Percentiles rank a stretch among this genome's conserved stretches.
phyloP scores from a whole-genome alignment of 2,329 filamentous ascomycete genomes.

The Sporothrix protearum region DNA sequence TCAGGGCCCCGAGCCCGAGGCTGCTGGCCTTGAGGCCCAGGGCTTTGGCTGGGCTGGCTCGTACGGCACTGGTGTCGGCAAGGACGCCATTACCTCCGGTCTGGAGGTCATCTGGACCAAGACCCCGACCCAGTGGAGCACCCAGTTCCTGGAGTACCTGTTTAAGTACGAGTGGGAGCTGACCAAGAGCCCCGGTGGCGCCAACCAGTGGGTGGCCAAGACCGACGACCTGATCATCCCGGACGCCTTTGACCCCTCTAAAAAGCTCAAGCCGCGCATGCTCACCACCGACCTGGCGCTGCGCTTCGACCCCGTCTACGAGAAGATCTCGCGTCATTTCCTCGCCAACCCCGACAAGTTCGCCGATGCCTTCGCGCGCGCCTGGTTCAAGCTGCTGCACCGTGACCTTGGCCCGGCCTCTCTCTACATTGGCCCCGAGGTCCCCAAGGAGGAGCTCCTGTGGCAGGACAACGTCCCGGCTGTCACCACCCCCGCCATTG shows the following conservation, averaged over 20 bases:
- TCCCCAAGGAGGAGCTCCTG: constrained; percentile 63
- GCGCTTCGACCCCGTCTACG: constrained; percentile 66
- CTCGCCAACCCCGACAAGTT: constrained; percentile 66
- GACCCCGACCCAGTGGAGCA: constrained; percentile 73
- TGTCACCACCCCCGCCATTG: constrained; percentile 54
- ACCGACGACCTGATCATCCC: constrained; percentile 64
- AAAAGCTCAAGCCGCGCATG: constrained; percentile 74
- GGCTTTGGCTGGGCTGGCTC: constrained; percentile 71
- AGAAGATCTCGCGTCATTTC: constrained; percentile 72
- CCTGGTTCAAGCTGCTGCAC: constrained; percentile 82
- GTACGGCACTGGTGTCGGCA: constrained; percentile 63
- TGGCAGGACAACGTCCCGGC: constrained; percentile 73
- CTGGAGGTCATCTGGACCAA: constrained; percentile 78
- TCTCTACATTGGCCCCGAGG: constrained; percentile 71
- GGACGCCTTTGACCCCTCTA: constrained; percentile 64
- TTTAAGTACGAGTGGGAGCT: constrained; percentile 77
- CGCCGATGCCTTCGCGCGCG: constrained; percentile 64
- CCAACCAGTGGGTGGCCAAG: constrained; percentile 74
- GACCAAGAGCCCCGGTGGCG: constrained; percentile 70
- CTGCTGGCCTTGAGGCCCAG: constrained; percentile 60
- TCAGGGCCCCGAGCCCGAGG: constrained; percentile 65
- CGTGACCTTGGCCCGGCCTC: constrained; percentile 70
- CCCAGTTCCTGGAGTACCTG: constrained; percentile 70
- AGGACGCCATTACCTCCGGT: constrained; percentile 69
- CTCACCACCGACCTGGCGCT: constrained; percentile 71